Evolutionary conservation across 2,329 filamentous ascomycete species (phyloP).

Genomic region (Teratosphaeria gauchensis): DNA sequence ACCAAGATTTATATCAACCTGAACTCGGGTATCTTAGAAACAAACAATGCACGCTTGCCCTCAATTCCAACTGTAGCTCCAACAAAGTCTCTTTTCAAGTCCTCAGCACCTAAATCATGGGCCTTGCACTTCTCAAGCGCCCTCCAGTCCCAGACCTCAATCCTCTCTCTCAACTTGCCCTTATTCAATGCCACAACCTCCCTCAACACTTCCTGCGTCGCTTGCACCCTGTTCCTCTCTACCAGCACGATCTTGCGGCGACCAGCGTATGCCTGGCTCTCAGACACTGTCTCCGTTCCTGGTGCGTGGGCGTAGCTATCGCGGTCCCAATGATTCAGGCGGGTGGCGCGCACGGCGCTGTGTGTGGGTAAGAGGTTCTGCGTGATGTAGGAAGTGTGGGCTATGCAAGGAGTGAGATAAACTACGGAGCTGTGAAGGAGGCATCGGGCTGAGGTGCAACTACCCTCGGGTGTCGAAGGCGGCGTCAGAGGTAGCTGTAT

Average conservation of each 20-base stretch:
- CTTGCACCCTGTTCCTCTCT: conserved; percentile 15
- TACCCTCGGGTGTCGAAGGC: not conserved
- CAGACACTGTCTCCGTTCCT: conserved; percentile 16
- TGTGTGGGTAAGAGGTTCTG: conserved; percentile 19
- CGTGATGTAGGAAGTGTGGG: conserved; percentile 18
- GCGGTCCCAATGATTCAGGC: conserved; percentile 22
- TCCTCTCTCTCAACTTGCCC: conserved; percentile 16
- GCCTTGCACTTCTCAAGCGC: conserved; percentile 16
- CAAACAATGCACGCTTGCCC: conserved; percentile 12
- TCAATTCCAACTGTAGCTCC: conserved; percentile 19
- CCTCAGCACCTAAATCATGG: conserved; percentile 10
- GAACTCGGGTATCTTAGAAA: conserved; percentile 7
- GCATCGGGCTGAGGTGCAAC: conserved; percentile 8
- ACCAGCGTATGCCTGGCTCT: conserved; percentile 23
- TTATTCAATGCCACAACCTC: conserved; percentile 14
- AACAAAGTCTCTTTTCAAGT: conserved; percentile 14
- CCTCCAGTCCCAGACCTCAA: conserved; percentile 26
- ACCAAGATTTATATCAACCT: not conserved
- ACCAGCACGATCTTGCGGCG: conserved; percentile 25
- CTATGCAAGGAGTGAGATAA: conserved; percentile 22
- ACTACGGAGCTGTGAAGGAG: conserved; percentile 14
- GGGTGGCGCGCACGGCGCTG: conserved; percentile 3
- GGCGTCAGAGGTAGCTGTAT: not conserved
- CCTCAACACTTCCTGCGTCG: conserved; percentile 7
- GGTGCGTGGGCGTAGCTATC: conserved; percentile 15